A percentile compares a stretch with the other conserved stretches of the same genome.
These are phyloP conservation scores for Asterophora parasitica DNA, from an alignment of 768 basidiomycete genomes.

Conservation along the genomic window DNA sequence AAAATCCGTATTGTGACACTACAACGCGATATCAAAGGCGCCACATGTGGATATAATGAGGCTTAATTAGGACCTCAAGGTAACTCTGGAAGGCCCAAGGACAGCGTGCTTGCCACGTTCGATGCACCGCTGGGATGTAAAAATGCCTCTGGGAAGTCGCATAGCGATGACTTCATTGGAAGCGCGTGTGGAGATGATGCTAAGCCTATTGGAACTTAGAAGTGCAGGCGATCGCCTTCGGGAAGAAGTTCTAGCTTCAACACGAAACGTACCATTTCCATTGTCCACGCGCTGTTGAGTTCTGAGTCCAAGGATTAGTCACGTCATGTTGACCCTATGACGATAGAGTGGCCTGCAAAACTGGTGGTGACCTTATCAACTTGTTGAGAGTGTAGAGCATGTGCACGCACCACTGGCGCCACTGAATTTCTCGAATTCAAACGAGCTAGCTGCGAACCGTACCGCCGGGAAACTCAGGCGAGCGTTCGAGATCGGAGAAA, in stretches of 20 bases:
- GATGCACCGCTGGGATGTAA: no score
- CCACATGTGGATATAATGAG: no score
- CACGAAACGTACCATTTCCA: no score
- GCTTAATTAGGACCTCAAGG: no score
- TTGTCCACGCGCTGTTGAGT: not conserved
- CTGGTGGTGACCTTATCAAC: not conserved
- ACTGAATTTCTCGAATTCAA: not conserved
- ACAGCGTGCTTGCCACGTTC: no score
- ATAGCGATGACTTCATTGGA: not conserved
- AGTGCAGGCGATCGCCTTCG: slow-evolving; percentile 1
- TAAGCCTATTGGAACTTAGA: no score
- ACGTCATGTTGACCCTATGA: no score
- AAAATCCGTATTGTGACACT: no score
- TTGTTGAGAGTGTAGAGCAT: not conserved
- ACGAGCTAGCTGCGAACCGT: not conserved
- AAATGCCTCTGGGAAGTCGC: no score
- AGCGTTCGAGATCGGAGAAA: not conserved
- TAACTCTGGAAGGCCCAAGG: no score
- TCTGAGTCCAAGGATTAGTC: no score
- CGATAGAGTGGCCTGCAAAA: not conserved
- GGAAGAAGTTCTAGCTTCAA: not conserved
- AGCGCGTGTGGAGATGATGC: not conserved
- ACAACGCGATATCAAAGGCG: no score
- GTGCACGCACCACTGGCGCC: not conserved
- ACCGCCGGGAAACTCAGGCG: not conserved